Percentiles rank a stretch among this genome's conserved stretches.
These are phyloP conservation scores for Picea sitchensis DNA, from an alignment of 75 land plant genomes.

Conservation along the genomic window DNA sequence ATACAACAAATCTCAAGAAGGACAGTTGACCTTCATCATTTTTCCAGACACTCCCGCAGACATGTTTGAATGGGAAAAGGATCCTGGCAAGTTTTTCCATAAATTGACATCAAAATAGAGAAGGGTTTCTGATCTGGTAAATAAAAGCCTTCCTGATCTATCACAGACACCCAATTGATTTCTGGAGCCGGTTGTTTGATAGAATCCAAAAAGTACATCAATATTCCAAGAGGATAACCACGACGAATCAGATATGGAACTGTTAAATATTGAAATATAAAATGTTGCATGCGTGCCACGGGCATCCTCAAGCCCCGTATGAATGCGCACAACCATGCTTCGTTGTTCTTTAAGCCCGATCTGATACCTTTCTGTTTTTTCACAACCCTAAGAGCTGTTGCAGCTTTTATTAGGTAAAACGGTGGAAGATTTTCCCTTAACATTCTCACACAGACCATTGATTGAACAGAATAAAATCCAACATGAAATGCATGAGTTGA, in stretches of 20 bases:
- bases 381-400: too few species aligned
- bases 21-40: constrained; percentile 92
- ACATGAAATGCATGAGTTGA: too few species aligned
- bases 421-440: too few species aligned
- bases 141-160: constrained; percentile 91
- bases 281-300: constrained; percentile 55
- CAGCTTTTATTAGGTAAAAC: too few species aligned
- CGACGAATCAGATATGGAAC: constrained; percentile 31
- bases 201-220: constrained; percentile 67
- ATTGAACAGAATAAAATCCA: too few species aligned
- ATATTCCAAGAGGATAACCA: constrained; percentile 70
- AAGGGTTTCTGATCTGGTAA: constrained; percentile 78
- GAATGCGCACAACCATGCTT: too few species aligned
- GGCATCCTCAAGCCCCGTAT: constrained; percentile 71
- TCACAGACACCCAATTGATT: constrained; percentile 63
- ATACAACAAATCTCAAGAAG: constrained; percentile 78
- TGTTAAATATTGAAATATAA: constrained; percentile 46
- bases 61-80: constrained; percentile 95
- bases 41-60: constrained; percentile 74
- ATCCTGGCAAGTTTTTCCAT: constrained; percentile 70
- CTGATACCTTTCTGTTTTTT: too few species aligned
- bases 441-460: too few species aligned
- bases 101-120: constrained; percentile 62
- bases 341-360: too few species aligned
- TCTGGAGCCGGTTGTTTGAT: constrained; percentile 83